Evolutionary conservation across 2,329 filamentous ascomycete species (phyloP), one percentile per base, ranked within the genome.

Genomic region (Tolypocladium tropicale): DNA sequence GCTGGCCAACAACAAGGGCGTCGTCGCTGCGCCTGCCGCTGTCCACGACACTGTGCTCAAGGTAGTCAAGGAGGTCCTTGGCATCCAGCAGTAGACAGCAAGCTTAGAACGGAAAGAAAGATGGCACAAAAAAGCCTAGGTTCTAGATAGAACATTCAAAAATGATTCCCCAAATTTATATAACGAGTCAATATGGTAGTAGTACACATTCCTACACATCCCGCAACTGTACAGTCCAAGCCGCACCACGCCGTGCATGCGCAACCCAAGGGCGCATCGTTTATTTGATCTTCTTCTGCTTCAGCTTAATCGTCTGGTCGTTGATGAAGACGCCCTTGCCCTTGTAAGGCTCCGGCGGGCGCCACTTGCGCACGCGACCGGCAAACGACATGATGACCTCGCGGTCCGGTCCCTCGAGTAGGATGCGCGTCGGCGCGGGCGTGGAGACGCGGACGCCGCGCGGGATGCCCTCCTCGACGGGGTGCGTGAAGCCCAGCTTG

Each of bases 321-420:
- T 97, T 95, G 65, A 99, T 86, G 71, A 97, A 99, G 65, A 99
- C 95, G 65, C 94, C 94, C 84, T 99, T 97, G 63, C 94, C 94
- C 83, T 99, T 99, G 75, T 99, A 99, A 62, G 94, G 94, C 76
- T 99, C 94, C 33, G 94, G 94, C 61, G 82, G 82, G 69, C 94
- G 86, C 93, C 93, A 97, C 73, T 78, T 82, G 64, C 90, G 81
- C 63, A 99, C 95, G 64, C 86, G 78, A 0, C 94, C 94, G 21
- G 94, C 94, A 72, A 97, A 96, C 57, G 88, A 85, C 80, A 91
- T 94, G 60, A 99, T 84, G 52, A 86, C 81, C 73, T 95, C 86
- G 69, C 90, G 91, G 70, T 97, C 84, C 54, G 86, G 80, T 10
- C 94, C 91, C 76, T 99, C 91, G 41, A 99, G 76, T 64, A 99